Evolutionary conservation across 2,329 filamentous ascomycete genomes (phyloP).

Genomic region (Hymenoscyphus linearis): DNA sequence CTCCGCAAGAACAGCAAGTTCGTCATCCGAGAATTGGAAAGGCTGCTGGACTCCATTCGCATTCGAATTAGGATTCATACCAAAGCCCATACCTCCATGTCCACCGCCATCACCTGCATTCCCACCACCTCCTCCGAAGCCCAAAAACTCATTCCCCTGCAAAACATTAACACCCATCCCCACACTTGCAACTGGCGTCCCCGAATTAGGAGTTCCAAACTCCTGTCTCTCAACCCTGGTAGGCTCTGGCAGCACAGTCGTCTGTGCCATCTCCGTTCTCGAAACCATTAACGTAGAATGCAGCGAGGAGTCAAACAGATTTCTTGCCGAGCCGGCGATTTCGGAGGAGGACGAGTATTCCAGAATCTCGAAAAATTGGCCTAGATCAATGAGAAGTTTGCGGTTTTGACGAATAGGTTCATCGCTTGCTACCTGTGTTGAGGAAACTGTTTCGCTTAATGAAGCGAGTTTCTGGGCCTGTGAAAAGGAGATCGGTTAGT

Average conservation of each 20-base stretch:
- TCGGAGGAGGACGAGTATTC: conserved; percentile 41
- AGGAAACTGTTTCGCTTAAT: conserved; percentile 40
- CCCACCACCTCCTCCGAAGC: background rate
- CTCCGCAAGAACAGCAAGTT: conserved; percentile 41
- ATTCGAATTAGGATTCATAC: background rate
- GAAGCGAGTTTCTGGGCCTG: conserved; percentile 39
- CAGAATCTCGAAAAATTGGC: conserved; percentile 44
- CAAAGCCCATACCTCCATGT: too few relatives aligned
- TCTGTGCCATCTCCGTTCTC: conserved; percentile 38
- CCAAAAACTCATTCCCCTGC: background rate
- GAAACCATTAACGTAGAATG: conserved; percentile 27
- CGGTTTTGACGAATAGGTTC: conserved; percentile 26
- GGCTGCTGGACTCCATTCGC: conserved; percentile 2
- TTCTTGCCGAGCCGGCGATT: conserved; percentile 30
- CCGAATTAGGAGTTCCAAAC: conserved; percentile 18
- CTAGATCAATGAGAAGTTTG: conserved; percentile 40
- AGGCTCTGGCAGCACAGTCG: conserved; percentile 39
- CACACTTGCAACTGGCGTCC: conserved; percentile 22
- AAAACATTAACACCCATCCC: background rate
- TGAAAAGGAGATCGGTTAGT: background rate
- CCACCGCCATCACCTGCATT: background rate
- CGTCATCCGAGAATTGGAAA: conserved; percentile 34
- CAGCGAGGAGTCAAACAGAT: conserved; percentile 39
- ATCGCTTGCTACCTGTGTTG: conserved; percentile 35
- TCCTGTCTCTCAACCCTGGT: conserved; percentile 35